phyloP scores from a whole-genome alignment of 495 filamentous ascomycete genomes.

The Entonaema liquescens region DNA sequence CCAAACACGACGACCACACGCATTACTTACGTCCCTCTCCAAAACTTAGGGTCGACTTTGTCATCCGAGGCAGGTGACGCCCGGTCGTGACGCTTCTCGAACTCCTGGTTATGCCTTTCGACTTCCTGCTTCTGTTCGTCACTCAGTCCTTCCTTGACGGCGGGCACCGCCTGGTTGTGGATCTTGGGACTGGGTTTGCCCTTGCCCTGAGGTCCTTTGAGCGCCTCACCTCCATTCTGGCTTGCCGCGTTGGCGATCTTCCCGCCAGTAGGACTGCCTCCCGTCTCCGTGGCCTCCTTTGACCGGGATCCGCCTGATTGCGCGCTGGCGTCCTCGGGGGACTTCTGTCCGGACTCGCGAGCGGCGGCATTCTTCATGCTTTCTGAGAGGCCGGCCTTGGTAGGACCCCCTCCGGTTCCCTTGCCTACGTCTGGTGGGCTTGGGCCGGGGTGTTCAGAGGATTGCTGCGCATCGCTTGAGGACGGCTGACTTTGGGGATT shows the following conservation, averaged over 20 bases:
- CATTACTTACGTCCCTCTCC: slow-evolving; percentile 49
- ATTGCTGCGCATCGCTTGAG: slow-evolving; percentile 38
- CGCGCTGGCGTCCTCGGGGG: slow-evolving; percentile 53
- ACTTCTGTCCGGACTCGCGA: slow-evolving; percentile 31
- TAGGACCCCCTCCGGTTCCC: slow-evolving; percentile 36
- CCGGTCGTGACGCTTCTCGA: slow-evolving; percentile 58
- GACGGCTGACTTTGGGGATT: slow-evolving; percentile 44
- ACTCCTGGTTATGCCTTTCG: slow-evolving; percentile 60
- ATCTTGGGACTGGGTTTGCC: slow-evolving; percentile 57
- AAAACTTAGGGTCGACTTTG: slow-evolving; percentile 61
- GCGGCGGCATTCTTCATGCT: slow-evolving; percentile 39
- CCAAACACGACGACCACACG: neutral
- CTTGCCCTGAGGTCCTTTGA: slow-evolving; percentile 52
- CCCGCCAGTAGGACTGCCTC: slow-evolving; percentile 42
- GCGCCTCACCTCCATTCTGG: slow-evolving; percentile 51
- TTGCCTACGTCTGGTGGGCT: slow-evolving; percentile 45
- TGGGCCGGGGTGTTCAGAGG: slow-evolving; percentile 49
- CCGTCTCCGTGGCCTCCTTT: slow-evolving; percentile 55
- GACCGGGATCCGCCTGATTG: slow-evolving; percentile 56
- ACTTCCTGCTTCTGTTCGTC: slow-evolving; percentile 60
- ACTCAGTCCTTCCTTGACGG: slow-evolving; percentile 47
- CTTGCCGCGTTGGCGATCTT: slow-evolving; percentile 46
- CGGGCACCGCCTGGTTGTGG: slow-evolving; percentile 50
- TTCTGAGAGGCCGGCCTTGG: slow-evolving; percentile 39
- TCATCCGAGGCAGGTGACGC: slow-evolving; percentile 51